Percentiles rank a stretch among this genome's conserved stretches.
phyloP scores from a whole-genome alignment of 2,329 filamentous ascomycete genomes.

The Coniochaeta sp. region DNA sequence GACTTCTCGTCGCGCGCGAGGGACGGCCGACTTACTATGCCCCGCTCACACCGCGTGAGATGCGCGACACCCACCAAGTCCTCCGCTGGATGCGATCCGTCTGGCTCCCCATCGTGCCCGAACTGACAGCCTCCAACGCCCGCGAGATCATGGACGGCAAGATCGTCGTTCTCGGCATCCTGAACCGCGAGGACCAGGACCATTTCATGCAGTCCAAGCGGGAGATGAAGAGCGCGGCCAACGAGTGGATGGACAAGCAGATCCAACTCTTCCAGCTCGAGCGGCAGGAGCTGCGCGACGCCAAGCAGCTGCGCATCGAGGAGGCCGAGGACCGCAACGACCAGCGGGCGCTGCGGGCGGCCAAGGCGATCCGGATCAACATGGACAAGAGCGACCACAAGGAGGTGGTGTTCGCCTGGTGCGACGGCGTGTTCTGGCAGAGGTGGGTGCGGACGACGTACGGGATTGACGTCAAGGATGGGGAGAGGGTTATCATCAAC shows the following conservation, averaged over 20 bases:
- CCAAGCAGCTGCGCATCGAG: conserved; percentile 91
- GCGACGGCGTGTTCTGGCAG: conserved; percentile 96
- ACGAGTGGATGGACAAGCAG: conserved; percentile 98
- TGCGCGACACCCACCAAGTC: conserved; percentile 78
- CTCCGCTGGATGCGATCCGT: conserved; percentile 92
- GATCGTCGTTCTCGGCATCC: conserved; percentile 85
- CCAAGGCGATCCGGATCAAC: conserved; percentile 86
- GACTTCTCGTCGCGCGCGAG: conserved; percentile 81
- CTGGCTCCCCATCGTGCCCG: conserved; percentile 93
- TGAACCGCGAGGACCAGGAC: conserved; percentile 72
- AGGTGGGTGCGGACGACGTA: conserved; percentile 95
- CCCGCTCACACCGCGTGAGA: conserved; percentile 79
- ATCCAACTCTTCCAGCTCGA: conserved; percentile 87
- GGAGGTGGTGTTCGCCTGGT: conserved; percentile 93
- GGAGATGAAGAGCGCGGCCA: conserved; percentile 90
- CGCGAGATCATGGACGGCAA: conserved; percentile 92
- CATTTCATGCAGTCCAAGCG: conserved; percentile 72
- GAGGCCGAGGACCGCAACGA: conserved; percentile 93
- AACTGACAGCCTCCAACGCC: conserved; percentile 85
- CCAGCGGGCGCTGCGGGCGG: conserved; percentile 74
- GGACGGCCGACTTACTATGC: conserved; percentile 87
- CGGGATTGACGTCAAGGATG: conserved; percentile 79
- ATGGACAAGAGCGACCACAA: conserved; percentile 84
- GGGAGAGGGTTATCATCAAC: conserved; percentile 91
- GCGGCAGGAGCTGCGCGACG: conserved; percentile 84